Evolutionary conservation across 768 basidiomycete genomes (phyloP).

Genomic region (Calocera cornea): DNA sequence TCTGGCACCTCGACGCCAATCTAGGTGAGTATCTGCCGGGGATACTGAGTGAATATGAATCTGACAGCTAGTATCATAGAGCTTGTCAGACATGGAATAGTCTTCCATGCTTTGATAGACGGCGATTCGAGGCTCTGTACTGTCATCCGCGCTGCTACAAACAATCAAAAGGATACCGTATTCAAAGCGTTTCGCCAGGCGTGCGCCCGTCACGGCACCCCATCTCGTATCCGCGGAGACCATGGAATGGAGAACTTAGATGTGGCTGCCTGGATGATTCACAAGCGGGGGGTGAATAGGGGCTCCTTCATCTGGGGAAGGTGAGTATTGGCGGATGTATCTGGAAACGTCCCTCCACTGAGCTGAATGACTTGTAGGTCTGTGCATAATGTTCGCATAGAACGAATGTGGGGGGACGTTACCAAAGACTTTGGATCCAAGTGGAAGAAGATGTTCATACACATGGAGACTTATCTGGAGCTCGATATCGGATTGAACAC

Average conservation of each 20-base stretch:
- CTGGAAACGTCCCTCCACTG: too few species aligned
- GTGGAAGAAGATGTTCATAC: conserved; percentile 5
- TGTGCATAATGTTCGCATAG: conserved; percentile 6
- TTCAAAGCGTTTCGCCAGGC: conserved; percentile 18
- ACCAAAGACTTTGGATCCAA: not conserved
- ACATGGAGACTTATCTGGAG: not conserved
- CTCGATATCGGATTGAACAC: not conserved
- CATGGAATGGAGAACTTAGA: conserved; percentile 5
- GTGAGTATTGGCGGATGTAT: not conserved
- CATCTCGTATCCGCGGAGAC: conserved; percentile 1
- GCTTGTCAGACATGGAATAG: not conserved
- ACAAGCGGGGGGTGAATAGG: not conserved
- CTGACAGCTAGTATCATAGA: not conserved
- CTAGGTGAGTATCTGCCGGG: not conserved
- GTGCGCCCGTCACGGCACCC: not conserved
- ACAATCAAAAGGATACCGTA: conserved; percentile 20
- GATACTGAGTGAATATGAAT: not conserved
- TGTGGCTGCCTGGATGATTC: conserved; percentile 10
- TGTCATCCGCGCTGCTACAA: not conserved
- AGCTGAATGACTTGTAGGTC: too few species aligned
- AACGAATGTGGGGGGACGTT: conserved; percentile 9
- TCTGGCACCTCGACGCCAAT: not conserved
- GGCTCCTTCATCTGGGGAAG: conserved; percentile 11
- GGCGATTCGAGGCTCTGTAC: not conserved
- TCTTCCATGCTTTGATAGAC: not conserved